These are phyloP conservation scores for Aspergillus cristatus DNA, from an alignment of 495 filamentous ascomycete genomes.

Conservation along the genomic window DNA sequence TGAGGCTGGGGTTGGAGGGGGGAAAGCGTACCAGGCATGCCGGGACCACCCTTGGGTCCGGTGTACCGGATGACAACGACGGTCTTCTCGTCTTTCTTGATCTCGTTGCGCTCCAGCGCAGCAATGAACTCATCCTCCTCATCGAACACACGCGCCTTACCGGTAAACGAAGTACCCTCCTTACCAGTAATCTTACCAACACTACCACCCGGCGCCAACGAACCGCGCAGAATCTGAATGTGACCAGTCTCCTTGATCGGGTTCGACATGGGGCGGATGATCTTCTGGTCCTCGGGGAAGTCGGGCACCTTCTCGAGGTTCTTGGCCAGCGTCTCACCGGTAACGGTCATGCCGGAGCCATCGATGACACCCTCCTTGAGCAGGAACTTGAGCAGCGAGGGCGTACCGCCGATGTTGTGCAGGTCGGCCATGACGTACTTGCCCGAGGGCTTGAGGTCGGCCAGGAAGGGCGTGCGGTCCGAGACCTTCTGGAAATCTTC, in stretches of 20 bases:
- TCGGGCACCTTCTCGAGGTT: slow-evolving; percentile 70
- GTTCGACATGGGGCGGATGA: slow-evolving; percentile 85
- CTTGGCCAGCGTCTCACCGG: slow-evolving; percentile 85
- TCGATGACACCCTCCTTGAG: slow-evolving; percentile 84
- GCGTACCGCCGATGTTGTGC: slow-evolving; percentile 83
- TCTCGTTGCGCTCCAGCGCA: slow-evolving; percentile 68
- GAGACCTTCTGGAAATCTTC: slow-evolving; percentile 97
- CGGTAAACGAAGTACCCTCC: slow-evolving; percentile 81
- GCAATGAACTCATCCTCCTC: slow-evolving; percentile 71
- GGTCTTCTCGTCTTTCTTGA: slow-evolving; percentile 95
- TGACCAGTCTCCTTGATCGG: slow-evolving; percentile 93
- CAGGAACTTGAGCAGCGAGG: slow-evolving; percentile 82
- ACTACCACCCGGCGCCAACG: slow-evolving; percentile 79
- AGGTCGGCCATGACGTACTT: slow-evolving; percentile 96
- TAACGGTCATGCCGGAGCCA: slow-evolving; percentile 83
- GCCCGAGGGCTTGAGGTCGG: slow-evolving; percentile 93
- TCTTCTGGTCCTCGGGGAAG: slow-evolving; percentile 76
- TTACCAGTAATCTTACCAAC: slow-evolving; percentile 99
- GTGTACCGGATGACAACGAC: slow-evolving; percentile 97
- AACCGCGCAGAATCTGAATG: slow-evolving; percentile 92
- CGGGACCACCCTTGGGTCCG: slow-evolving; percentile 88
- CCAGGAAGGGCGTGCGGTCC: slow-evolving; percentile 84
- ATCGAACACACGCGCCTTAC: slow-evolving; percentile 79
- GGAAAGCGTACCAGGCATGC: slow-evolving; percentile 66
- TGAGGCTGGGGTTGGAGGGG: background rate